Percentiles rank a stretch among this genome's conserved stretches.
These are phyloP conservation scores for Sclerotinia trifoliorum DNA, from an alignment of 2,329 filamentous ascomycete species.

Conservation along the genomic window DNA sequence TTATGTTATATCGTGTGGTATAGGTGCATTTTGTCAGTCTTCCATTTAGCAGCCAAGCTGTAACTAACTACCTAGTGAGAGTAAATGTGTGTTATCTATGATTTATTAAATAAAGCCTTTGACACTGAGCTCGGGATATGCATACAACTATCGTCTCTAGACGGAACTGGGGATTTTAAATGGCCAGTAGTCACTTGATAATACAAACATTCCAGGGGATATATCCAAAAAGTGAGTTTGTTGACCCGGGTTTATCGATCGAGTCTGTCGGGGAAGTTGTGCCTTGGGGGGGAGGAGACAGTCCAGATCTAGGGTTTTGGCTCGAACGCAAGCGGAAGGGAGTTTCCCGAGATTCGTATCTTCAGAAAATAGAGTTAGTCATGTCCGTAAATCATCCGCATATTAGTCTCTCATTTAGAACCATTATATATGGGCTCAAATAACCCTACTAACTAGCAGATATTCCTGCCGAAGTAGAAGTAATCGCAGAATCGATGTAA, in stretches of 20 bases:
- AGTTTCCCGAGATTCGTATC: too few relatives aligned
- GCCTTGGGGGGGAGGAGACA: too few relatives aligned
- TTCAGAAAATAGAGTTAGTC: not conserved
- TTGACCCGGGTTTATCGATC: not conserved
- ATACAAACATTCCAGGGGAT: not conserved
- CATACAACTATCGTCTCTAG: too few relatives aligned
- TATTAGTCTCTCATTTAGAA: not conserved
- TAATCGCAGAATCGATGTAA: not conserved
- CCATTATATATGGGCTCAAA: not conserved
- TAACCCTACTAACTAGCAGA: too few relatives aligned
- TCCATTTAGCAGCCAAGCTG: not conserved
- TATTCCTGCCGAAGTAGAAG: not conserved
- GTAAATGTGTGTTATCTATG: not conserved
- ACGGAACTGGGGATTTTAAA: not conserved
- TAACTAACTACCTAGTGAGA: not conserved
- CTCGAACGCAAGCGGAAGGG: not conserved
- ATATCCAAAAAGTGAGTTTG: accelerated
- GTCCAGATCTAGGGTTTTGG: not conserved
- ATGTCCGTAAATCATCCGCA: not conserved
- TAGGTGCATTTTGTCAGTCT: not conserved
- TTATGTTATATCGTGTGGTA: not conserved
- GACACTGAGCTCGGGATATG: too few relatives aligned
- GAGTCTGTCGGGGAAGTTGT: not conserved
- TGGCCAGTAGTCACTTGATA: too few relatives aligned
- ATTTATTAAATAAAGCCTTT: not conserved